Base-by-base conservation (phyloP, 768 basidiomycete species). In the Floccularia luteovirens region DNA sequence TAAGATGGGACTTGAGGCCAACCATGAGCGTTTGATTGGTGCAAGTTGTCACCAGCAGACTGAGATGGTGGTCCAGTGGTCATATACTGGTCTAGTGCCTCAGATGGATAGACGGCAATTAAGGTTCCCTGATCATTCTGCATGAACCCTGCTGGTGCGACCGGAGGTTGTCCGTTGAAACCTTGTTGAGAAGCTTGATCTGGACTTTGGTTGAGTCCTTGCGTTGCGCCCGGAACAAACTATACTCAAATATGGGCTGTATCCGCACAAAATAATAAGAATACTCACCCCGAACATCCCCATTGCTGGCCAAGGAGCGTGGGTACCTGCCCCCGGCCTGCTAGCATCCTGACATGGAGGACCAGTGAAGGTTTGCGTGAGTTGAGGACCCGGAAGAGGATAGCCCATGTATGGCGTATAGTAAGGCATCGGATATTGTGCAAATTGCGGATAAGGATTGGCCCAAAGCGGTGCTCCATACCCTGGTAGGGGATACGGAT, bases 111-210 rank as follows among this genome's bases (percentile, higher is more conserved):
- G 23, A 84, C 70, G 17, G 84, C 72, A 30, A 84, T 73, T 21
- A 86, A 64, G n/a, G 75, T 75, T 3, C 84, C 82, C 37, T 81
- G 78, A 41, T 83, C 79, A 40, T 78, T 77, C 44, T 84, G 81
- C 39, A 82, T 74, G 50, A 85, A 87, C 1, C 81, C 79, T 0
- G 77, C 74, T 1, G 82, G 77, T 31, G 71, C 62, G 8, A 83
- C 59, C 13, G 83, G 81, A 3, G 80, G 69, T 48, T 77, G 75
- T 23, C 48, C 43, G 38, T 53, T 50, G 17, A 57, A 35, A 5
- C 45, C 48, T n/a, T n/a, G n/a, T n/a, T n/a, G n/a, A n/a, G n/a
- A n/a, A n/a, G n/a, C n/a, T n/a, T n/a, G n/a, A n/a, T n/a, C n/a
- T n/a, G n/a, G n/a, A n/a, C n/a, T n/a, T n/a, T n/a, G n/a, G n/a